Percentiles rank a stretch among this genome's conserved stretches.
phyloP scores from a whole-genome alignment of 2,329 filamentous ascomycete genomes.

The Hypoxylon sp. region DNA sequence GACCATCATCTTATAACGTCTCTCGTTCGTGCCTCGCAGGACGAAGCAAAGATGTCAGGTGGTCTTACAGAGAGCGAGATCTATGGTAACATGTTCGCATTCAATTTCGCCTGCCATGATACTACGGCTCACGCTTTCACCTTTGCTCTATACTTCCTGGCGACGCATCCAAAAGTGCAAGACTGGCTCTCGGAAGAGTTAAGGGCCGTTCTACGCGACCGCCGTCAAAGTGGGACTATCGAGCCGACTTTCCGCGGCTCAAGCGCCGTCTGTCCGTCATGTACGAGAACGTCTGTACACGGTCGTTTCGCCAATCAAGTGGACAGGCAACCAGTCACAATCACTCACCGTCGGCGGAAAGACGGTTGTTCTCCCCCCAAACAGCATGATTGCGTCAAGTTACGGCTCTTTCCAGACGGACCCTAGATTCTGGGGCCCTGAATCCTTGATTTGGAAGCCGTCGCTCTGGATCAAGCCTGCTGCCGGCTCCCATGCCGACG shows the following conservation, averaged over 20 bases:
- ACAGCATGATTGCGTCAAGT: conserved; percentile 30
- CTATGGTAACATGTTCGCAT: conserved; percentile 39
- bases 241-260: conserved; percentile 50
- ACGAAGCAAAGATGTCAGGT: conserved; percentile 34
- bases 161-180: conserved; percentile 54
- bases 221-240: conserved; percentile 24
- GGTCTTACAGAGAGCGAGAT: conserved; percentile 53
- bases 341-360: conserved; percentile 28
- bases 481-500: neutral
- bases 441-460: conserved; percentile 33
- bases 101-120: conserved; percentile 56
- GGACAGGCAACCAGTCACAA: conserved; percentile 30
- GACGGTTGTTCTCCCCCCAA: conserved; percentile 20
- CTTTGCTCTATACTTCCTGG: conserved; percentile 54
- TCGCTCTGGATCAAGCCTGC: conserved; percentile 31
- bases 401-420: conserved; percentile 35
- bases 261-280: conserved; percentile 51
- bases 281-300: conserved; percentile 53
- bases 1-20: conserved; percentile 34
- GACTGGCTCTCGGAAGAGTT: conserved; percentile 55
- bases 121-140: conserved; percentile 56
- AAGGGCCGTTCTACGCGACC: conserved; percentile 14
- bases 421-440: conserved; percentile 35
- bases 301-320: conserved; percentile 43
- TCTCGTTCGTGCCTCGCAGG: conserved; percentile 38